Evolutionary conservation across 2,329 filamentous ascomycete species (phyloP).

Genomic region (Penicillium sp.): DNA sequence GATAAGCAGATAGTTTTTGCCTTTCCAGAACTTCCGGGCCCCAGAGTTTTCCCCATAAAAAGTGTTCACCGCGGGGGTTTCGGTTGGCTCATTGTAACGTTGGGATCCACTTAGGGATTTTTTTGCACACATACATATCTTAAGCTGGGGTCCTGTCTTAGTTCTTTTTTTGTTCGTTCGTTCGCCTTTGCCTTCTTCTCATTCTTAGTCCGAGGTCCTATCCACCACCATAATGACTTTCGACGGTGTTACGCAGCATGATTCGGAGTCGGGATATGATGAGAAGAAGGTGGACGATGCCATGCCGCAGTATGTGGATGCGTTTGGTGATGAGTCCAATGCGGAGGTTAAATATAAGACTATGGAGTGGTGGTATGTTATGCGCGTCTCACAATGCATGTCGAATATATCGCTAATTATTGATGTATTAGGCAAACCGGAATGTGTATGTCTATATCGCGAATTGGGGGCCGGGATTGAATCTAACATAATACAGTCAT

Average conservation of each 20-base stretch:
- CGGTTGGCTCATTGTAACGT: constrained; percentile 16
- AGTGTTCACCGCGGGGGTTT: constrained; percentile 13
- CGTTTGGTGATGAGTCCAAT: constrained; percentile 20
- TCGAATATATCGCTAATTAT: neutral
- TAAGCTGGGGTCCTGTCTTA: neutral
- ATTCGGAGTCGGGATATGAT: constrained; percentile 19
- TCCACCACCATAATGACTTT: constrained; percentile 14
- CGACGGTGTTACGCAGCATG: constrained; percentile 14
- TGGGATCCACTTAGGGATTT: constrained; percentile 20
- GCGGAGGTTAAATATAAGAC: constrained; percentile 25
- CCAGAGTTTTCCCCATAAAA: constrained; percentile 15
- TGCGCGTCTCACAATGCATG: neutral
- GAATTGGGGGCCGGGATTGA: neutral
- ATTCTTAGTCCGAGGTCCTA: neutral
- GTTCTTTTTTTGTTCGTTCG: neutral
- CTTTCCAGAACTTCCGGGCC: constrained; percentile 14
- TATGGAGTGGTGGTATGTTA: constrained; percentile 25
- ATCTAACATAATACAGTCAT: constrained; percentile 16
- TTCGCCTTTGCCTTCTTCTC: neutral
- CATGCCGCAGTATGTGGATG: constrained; percentile 7
- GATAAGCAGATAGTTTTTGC: constrained; percentile 12
- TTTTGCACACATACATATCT: constrained; percentile 9
- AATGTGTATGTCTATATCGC: constrained; percentile 20
- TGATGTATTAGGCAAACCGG: constrained; percentile 18
- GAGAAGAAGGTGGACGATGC: constrained; percentile 14